Evolutionary conservation across 108 stramenopile genomes (phyloP).

Genomic region (Skeletonema menzelii): DNA sequence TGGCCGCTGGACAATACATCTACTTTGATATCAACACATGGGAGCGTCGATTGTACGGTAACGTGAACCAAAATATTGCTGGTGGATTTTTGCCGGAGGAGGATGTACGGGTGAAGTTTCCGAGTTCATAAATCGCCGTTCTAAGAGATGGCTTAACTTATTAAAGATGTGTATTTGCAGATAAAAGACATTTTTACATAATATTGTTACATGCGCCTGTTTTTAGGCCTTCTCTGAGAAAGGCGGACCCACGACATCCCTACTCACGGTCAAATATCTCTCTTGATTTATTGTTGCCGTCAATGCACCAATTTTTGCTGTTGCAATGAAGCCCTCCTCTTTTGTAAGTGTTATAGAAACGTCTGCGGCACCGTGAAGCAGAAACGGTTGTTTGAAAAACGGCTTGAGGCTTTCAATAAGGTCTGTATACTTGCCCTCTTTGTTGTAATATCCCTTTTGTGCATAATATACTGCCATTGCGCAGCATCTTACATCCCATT

Average conservation of each 20-base stretch:
- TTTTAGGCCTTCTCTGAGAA: not conserved
- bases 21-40: slow-evolving; percentile 92
- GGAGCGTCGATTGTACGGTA: slow-evolving; percentile 85
- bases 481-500: slow-evolving; percentile 73
- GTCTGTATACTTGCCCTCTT: slow-evolving; percentile 26
- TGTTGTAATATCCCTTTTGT: slow-evolving; percentile 43
- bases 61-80: slow-evolving; percentile 84
- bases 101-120: slow-evolving; percentile 85
- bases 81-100: slow-evolving; percentile 83
- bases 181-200: not conserved
- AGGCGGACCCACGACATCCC: not conserved
- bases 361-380: slow-evolving; percentile 19
- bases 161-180: slow-evolving; percentile 31
- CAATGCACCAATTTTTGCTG: slow-evolving; percentile 3
- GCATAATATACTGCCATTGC: slow-evolving; percentile 89
- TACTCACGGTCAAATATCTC: slow-evolving; percentile 23
- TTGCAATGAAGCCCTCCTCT: slow-evolving; percentile 29
- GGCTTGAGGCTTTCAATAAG: slow-evolving; percentile 27
- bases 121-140: slow-evolving; percentile 62
- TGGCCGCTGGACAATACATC: slow-evolving; percentile 73
- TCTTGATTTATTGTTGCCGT: slow-evolving; percentile 43
- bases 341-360: slow-evolving; percentile 12
- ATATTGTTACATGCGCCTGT: not conserved
- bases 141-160: slow-evolving; percentile 18
- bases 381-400: slow-evolving; percentile 21